These are phyloP conservation scores for Yamadazyma conglobata DNA, from an alignment of 1,139 yeast genomes.

Conservation along the genomic window DNA sequence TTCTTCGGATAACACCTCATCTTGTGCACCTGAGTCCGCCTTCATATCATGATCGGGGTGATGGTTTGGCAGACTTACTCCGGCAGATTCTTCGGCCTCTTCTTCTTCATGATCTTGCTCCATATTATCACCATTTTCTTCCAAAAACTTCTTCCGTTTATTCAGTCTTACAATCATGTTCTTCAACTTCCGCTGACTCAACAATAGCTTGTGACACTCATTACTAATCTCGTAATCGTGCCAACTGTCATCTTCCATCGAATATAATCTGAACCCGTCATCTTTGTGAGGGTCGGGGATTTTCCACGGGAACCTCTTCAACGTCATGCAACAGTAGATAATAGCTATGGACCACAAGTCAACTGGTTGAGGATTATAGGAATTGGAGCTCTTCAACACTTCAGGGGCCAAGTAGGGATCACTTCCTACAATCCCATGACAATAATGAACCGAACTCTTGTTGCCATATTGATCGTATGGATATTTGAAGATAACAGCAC, in stretches of 20 bases:
- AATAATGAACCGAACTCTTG: constrained; percentile 62
- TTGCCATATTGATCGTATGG: constrained; percentile 66
- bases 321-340: constrained; percentile 92
- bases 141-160: constrained; percentile 31
- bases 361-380: constrained; percentile 89
- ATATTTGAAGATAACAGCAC: constrained; percentile 90
- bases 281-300: constrained; percentile 81
- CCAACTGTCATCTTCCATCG: constrained; percentile 53
- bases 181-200: constrained; percentile 45
- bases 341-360: constrained; percentile 97
- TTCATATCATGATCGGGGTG: constrained; percentile 4
- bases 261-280: constrained; percentile 67
- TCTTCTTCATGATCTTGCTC: constrained; percentile 12
- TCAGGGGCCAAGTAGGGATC: constrained; percentile 99
- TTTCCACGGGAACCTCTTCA: constrained; percentile 96
- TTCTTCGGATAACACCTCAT: constrained; percentile 33
- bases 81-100: too few species aligned
- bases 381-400: constrained; percentile 62
- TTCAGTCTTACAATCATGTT: constrained; percentile 43
- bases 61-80: too few species aligned
- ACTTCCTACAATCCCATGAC: constrained; percentile 95
- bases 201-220: constrained; percentile 46
- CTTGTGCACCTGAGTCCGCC: constrained; percentile 9
- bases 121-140: constrained; percentile 9
- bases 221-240: constrained; percentile 51